A percentile compares a stretch with the other conserved stretches of the same genome.
Conservation (phyloP, 441 rosid species). For the Croton laevigatus region DNA sequence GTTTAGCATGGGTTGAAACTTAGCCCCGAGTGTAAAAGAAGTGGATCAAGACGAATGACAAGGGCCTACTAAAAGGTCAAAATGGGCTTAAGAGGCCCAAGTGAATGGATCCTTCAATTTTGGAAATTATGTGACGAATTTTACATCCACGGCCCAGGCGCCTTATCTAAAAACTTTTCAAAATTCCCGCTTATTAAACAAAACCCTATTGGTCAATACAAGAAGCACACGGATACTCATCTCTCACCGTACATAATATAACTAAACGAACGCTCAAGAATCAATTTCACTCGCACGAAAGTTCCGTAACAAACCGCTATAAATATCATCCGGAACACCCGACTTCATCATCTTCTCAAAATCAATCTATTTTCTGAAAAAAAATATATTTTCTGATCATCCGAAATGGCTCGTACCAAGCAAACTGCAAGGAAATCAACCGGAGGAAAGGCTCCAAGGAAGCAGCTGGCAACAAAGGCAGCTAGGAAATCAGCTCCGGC, state of each 20-base stretch:
- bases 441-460: slow-evolving; percentile 57
- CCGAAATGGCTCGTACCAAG: slow-evolving; percentile 55
- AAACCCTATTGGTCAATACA: neutral
- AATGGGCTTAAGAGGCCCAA: neutral
- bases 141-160: neutral
- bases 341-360: neutral
- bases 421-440: slow-evolving; percentile 57
- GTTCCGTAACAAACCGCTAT: neutral
- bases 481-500: slow-evolving; percentile 58
- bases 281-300: neutral
- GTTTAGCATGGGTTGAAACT: no score
- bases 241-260: neutral
- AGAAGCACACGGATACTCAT: neutral
- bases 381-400: neutral
- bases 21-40: no score
- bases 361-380: neutral
- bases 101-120: neutral
- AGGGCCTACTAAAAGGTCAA: no score
- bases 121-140: no score
- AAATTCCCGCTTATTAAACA: neutral
- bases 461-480: slow-evolving; percentile 56
- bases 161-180: neutral
- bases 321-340: neutral
- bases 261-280: neutral
- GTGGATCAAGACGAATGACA: no score